phyloP scores from a whole-genome alignment of 306 rosid genomes.

The Gleditsia sinensis region DNA sequence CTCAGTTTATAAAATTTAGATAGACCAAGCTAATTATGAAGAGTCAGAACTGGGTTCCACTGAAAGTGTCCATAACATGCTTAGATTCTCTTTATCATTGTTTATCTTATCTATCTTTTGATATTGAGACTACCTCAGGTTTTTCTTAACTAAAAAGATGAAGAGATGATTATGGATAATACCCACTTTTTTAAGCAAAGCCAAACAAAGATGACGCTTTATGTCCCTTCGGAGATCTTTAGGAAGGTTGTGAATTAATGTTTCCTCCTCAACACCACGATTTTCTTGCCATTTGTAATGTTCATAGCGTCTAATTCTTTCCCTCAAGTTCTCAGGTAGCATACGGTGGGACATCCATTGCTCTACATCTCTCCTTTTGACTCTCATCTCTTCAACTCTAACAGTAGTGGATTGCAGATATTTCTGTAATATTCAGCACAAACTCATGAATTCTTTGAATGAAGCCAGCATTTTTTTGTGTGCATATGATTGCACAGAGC shows the following conservation, averaged over 20 bases:
- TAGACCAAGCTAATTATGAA: too few species aligned
- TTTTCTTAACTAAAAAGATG: neutral
- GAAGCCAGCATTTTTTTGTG: too few species aligned
- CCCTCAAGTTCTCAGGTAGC: conserved; percentile 68
- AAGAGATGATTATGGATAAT: neutral
- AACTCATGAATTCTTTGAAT: conserved; percentile 14
- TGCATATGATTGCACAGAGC: too few species aligned
- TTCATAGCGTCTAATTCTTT: conserved; percentile 73
- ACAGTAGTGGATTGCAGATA: conserved; percentile 80
- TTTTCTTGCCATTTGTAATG: conserved; percentile 96
- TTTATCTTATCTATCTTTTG: too few species aligned
- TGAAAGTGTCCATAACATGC: too few species aligned
- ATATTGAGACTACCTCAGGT: too few species aligned
- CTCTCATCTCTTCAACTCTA: conserved; percentile 88
- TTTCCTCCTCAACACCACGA: conserved; percentile 83
- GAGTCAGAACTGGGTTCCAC: too few species aligned
- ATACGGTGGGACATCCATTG: conserved; percentile 94
- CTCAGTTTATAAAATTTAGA: too few species aligned
- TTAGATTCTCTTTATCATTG: too few species aligned
- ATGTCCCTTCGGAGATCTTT: conserved; percentile 89
- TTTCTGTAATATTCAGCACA: conserved; percentile 53
- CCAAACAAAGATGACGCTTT: conserved; percentile 81
- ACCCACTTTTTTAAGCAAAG: conserved; percentile 65
- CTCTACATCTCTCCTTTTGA: conserved; percentile 75
- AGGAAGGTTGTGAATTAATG: conserved; percentile 70